phyloP scores from a whole-genome alignment of 352 stramenopile species.

The Globisporangium viniferum region DNA sequence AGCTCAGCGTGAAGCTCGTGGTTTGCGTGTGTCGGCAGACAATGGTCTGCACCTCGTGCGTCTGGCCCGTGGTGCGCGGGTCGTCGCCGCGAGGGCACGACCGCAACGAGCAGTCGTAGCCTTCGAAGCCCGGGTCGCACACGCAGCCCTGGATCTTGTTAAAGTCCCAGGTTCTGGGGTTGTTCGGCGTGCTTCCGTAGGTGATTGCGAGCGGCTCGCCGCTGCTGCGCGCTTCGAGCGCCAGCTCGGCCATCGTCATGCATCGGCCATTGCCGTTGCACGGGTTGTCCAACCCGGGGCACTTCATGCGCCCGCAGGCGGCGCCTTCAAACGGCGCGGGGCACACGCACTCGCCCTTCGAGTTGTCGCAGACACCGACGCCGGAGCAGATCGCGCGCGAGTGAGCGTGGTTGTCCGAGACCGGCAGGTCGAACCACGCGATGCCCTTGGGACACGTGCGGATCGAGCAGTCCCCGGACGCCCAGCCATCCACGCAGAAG shows the following conservation, averaged over 20 bases:
- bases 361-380: conserved; percentile 58
- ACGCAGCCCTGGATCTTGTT: conserved; percentile 87
- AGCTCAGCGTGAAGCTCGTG: conserved; percentile 59
- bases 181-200: conserved; percentile 71
- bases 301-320: conserved; percentile 70
- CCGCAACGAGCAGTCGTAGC: conserved; percentile 78
- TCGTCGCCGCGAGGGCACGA: conserved; percentile 67
- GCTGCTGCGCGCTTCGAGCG: conserved; percentile 41
- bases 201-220: conserved; percentile 50
- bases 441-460: conserved; percentile 57
- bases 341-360: conserved; percentile 65
- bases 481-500: conserved; percentile 55
- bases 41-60: conserved; percentile 62
- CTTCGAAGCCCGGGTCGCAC: conserved; percentile 81
- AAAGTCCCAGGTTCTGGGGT: conserved; percentile 77
- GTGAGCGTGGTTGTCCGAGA: conserved; percentile 50
- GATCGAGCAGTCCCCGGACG: conserved; percentile 65
- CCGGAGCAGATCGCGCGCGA: conserved; percentile 55
- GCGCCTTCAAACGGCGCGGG: conserved; percentile 57
- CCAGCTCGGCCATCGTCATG: conserved; percentile 62
- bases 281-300: conserved; percentile 44
- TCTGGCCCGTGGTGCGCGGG: conserved; percentile 57
- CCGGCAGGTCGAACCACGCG: conserved; percentile 73
- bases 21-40: conserved; percentile 37
- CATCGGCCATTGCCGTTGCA: conserved; percentile 70